Conservation (phyloP, 257 asterid species). For the Solanum sitiens region DNA sequence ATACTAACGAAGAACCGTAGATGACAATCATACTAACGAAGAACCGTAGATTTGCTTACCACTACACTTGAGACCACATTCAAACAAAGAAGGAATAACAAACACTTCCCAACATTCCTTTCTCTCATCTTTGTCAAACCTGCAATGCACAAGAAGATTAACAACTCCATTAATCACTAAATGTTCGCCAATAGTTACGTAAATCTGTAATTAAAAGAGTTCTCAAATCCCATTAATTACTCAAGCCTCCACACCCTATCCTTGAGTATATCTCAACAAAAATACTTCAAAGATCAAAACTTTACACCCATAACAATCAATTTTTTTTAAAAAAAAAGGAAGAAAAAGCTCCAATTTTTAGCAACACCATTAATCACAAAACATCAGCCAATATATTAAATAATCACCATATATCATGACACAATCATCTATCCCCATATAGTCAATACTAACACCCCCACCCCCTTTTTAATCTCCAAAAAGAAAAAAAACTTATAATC, state of each 20-base stretch:
- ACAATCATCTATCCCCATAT: not conserved
- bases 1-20: not conserved
- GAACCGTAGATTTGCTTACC: constrained; percentile 23
- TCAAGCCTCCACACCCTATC: not conserved
- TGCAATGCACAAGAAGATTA: not conserved
- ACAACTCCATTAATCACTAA: not conserved
- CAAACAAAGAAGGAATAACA: constrained; percentile 23
- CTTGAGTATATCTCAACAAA: not conserved
- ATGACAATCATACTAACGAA: not conserved
- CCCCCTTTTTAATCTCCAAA: not conserved
- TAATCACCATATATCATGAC: not conserved
- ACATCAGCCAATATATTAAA: not conserved
- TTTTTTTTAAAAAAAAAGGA: not conserved
- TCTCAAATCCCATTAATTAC: not conserved
- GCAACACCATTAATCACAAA: not conserved
- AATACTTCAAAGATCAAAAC: not conserved
- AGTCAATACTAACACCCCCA: not conserved
- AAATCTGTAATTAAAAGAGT: not conserved
- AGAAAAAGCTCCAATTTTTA: not conserved
- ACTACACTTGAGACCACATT: constrained; percentile 22
- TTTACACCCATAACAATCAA: not conserved
- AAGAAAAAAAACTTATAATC: not conserved
- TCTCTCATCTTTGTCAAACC: constrained; percentile 2
- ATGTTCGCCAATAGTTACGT: not conserved
- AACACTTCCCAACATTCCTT: constrained; percentile 25